Base-by-base conservation (phyloP, 805 yeast genomes). In the Debaryomyces hansenii region DNA sequence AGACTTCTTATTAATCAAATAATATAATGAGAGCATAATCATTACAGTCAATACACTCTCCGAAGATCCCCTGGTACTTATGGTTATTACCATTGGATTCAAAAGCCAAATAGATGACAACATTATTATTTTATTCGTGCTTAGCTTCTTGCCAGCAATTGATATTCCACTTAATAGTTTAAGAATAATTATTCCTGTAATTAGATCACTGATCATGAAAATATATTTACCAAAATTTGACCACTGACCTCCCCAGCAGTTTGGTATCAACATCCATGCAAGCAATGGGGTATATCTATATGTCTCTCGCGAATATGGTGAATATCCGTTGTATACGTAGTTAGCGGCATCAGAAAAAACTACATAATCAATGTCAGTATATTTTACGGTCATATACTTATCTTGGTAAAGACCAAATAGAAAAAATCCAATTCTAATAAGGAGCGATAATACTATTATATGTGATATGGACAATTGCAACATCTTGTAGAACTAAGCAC, bases 61-160 rank as follows among this genome's bases (percentile, higher is more conserved):
- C 0, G 96, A 86, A 21, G 94, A 87, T 1, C 99, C 99, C 39
- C 99, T 74, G 0, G 97, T 90, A 53, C 92, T 84, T 41, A 94
- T 94, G 0, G 96, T 90, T 28, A 85, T 81, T 0, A 91, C 98
- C 94, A 94, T 87, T 12, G 99, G 98, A 62, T 94, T 94, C 54
- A 90, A 72, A 15, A 94, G 72, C 98, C 98, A 94, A 4, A 92
- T 67, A 2, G 85, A 64, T 10, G 83, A 64, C 36, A 83, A 70
- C 5, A 71, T 52, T 10, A 77, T 47, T n/a, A 72, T 70, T 40
- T 68, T 70, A 4, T 28, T 52, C 7, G 37, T 40, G 4, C 46
- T 40, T 53, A 45, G 5, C 29, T 37, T 20, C 24, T 37, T 20
- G 24, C 38, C 20, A 20, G 27, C 28, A 31, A 31, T 31, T 34